phyloP scores from a whole-genome alignment of 2,329 filamentous ascomycete genomes.

The Xylariaceae sp. region DNA sequence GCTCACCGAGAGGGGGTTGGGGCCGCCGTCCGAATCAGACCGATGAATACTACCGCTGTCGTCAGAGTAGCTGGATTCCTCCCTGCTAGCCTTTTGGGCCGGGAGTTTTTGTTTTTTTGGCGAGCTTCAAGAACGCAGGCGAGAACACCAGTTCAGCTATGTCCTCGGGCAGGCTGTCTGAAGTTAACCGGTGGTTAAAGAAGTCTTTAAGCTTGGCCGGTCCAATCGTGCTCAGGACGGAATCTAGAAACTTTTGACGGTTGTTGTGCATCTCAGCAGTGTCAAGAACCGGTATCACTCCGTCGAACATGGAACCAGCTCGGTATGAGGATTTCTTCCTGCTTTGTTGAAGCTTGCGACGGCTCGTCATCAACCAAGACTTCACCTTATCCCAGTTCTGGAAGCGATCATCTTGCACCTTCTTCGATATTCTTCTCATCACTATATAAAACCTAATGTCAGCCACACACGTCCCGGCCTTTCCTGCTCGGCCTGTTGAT shows the following conservation, averaged over 20 bases:
- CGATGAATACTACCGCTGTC: background rate
- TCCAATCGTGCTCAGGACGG: background rate
- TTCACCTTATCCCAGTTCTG: conserved; percentile 6
- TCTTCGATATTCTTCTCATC: conserved; percentile 1
- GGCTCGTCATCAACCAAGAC: background rate
- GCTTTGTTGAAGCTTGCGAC: background rate
- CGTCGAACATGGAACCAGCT: background rate
- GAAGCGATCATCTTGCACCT: conserved; percentile 3
- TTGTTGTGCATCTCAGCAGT: conserved; percentile 1
- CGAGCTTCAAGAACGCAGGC: conserved; percentile 2
- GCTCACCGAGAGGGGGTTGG: too few relatives aligned
- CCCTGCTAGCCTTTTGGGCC: background rate
- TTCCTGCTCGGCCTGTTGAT: background rate
- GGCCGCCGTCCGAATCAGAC: conserved; percentile 2
- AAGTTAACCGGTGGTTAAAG: background rate
- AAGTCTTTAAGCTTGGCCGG: background rate
- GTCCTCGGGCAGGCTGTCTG: conserved; percentile 3
- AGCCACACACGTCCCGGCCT: too few relatives aligned
- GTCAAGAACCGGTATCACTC: conserved; percentile 1
- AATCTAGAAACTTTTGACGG: background rate
- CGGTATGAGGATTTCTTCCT: background rate
- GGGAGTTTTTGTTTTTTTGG: background rate
- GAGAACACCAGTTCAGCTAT: conserved; percentile 4
- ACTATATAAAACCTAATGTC: background rate
- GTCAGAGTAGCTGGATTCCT: background rate